Evolutionary conservation across 2,329 filamentous ascomycete species (phyloP), one percentile per base, ranked within the genome.

Genomic region (Karstenula rhodostoma): DNA sequence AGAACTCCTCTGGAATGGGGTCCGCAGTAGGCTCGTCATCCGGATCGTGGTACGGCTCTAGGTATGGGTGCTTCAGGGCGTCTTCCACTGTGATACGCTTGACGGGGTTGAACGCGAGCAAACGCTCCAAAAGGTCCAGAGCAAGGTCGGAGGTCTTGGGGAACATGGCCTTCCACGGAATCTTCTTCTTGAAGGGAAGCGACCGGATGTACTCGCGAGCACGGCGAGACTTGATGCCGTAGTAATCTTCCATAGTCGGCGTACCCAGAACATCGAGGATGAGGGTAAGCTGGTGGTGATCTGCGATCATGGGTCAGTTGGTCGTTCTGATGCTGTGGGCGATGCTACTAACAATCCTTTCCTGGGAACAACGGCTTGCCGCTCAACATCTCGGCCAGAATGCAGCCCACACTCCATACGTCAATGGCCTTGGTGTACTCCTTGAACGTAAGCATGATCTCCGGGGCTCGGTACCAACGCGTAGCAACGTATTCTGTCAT

Each of bases 401-500:
- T 99, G 76, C 95, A 99, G 59, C 95, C 95, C 54, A 99, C 95
- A 73, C 94, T 97, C 95, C 95, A 99, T 12, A 99, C 94, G 76
- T 99, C 95, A 75, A 99, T 99, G 46, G 95, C 95, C 82, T 98
- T 99, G 72, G 95, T 99, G 83, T 99, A 99, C 82, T 99, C 95
- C 84, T 99, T 98, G 85, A 98, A 99, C 13, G 95, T 99, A 83
- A 99, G 90, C 95, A 99, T 99, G 79, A 99, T 99, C 79, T 99
- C 95, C 3, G 95, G 95, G 6, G 95, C 95, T 80, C 95, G 93
- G 82, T 99, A 99, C 95, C 95, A 99, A 74, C 95, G 90, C 49
- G 95, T 99, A 54, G 95, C 95, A 59, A 99, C 95, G 78, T 99
- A 99, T 96, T 99, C 95, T 17, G 95, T 99, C 95, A 99, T 99